phyloP scores from a whole-genome alignment of 768 basidiomycete genomes.

The Galerina sulciceps region DNA sequence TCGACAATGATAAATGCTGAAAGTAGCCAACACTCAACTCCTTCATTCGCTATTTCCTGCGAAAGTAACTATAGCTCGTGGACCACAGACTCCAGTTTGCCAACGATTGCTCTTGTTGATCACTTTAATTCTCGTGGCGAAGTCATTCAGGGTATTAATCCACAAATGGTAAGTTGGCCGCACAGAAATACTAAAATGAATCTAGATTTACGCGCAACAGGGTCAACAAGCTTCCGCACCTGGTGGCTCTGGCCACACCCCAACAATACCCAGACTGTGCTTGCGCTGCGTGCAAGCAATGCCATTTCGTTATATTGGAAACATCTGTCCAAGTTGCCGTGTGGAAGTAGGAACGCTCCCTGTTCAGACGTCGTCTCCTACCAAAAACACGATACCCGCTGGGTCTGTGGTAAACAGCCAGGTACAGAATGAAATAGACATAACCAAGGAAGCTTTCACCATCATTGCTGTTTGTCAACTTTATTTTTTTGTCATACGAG shows the following conservation, averaged over 20 bases:
- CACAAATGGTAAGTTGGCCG: neutral
- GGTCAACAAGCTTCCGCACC: neutral
- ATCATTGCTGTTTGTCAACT: neutral
- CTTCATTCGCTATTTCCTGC: neutral
- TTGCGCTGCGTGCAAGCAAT: constrained; percentile 1
- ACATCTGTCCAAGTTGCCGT: constrained; percentile 9
- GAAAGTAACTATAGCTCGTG: neutral
- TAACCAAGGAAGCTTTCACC: too few relatives aligned
- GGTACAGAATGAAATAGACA: too few relatives aligned
- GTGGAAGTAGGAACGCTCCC: neutral
- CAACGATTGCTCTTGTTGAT: neutral
- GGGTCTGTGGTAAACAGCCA: neutral
- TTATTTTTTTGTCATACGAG: neutral
- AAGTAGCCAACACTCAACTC: neutral
- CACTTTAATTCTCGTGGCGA: constrained; percentile 23
- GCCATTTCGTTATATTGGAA: constrained; percentile 2
- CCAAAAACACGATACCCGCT: neutral
- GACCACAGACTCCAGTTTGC: neutral
- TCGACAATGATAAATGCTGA: neutral
- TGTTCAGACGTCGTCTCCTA: neutral
- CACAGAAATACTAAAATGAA: neutral
- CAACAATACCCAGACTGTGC: neutral
- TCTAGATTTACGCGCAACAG: neutral
- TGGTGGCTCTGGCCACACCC: neutral
- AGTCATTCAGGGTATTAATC: neutral